Evolutionary conservation across 305 asterid species (phyloP).

Genomic region (Fraxinus velutina): DNA sequence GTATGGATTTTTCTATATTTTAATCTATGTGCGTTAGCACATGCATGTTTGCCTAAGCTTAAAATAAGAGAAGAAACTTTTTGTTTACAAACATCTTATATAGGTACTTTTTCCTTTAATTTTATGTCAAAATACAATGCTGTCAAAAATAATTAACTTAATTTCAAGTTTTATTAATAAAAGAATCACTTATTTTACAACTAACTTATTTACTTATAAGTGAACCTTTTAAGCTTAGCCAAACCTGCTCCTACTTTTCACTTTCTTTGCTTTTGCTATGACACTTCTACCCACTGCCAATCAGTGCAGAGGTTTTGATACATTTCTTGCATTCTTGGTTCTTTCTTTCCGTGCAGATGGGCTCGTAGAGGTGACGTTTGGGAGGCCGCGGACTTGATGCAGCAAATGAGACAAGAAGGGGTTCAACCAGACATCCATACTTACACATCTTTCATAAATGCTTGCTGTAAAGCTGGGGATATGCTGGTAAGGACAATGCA

Average conservation of each 20-base stretch:
- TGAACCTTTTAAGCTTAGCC: background rate
- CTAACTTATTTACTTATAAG: background rate
- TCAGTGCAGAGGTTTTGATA: background rate
- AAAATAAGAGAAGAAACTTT: background rate
- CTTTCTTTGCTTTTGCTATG: background rate
- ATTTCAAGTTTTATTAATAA: background rate
- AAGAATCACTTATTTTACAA: background rate
- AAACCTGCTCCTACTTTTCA: background rate
- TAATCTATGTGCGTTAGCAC: background rate
- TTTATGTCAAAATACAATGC: background rate
- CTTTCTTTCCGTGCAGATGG: constrained; percentile 57
- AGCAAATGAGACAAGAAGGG: constrained; percentile 91
- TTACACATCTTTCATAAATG: constrained; percentile 84
- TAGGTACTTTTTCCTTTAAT: background rate
- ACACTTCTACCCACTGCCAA: background rate
- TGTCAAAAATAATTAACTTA: background rate
- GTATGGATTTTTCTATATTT: constrained; percentile 37
- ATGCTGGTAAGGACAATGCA: constrained; percentile 55
- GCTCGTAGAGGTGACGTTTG: constrained; percentile 98
- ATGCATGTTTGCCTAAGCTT: background rate
- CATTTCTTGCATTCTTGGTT: background rate
- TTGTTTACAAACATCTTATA: background rate
- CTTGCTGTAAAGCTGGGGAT: constrained; percentile 97
- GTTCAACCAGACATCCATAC: constrained; percentile 96
- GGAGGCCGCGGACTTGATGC: constrained; percentile 99